These are phyloP conservation scores for Zarea fungicola DNA, from an alignment of 2,329 filamentous ascomycete genomes.

Conservation along the genomic window DNA sequence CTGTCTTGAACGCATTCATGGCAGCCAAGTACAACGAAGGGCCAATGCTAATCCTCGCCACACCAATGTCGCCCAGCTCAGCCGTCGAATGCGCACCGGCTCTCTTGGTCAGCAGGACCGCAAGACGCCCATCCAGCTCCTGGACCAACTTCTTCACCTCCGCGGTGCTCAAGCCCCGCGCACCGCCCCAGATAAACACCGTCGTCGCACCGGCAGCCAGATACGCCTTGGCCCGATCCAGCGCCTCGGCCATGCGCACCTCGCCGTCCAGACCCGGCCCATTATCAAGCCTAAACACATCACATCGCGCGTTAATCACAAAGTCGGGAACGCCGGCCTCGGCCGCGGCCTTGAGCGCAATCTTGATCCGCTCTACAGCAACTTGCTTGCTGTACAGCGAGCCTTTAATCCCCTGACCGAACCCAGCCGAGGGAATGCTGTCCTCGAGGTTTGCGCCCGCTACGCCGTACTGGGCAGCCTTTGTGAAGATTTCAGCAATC, in stretches of 20 bases:
- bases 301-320: slow-evolving; percentile 53
- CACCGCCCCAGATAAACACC: slow-evolving; percentile 56
- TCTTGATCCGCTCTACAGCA: slow-evolving; percentile 42
- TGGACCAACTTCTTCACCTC: slow-evolving; percentile 44
- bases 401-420: slow-evolving; percentile 26
- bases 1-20: slow-evolving; percentile 32
- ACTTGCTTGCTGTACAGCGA: slow-evolving; percentile 35
- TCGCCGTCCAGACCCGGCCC: slow-evolving; percentile 25
- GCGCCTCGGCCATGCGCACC: slow-evolving; percentile 39
- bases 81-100: slow-evolving; percentile 36
- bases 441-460: slow-evolving; percentile 59
- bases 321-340: slow-evolving; percentile 49
- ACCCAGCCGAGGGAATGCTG: slow-evolving; percentile 30
- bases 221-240: slow-evolving; percentile 51
- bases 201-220: slow-evolving; percentile 53
- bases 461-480: slow-evolving; percentile 44
- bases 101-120: slow-evolving; percentile 38
- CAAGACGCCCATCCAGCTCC: slow-evolving; percentile 44
- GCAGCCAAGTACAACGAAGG: slow-evolving; percentile 40
- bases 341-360: slow-evolving; percentile 36
- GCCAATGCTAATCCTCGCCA: slow-evolving; percentile 52
- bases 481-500: slow-evolving; percentile 39
- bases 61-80: slow-evolving; percentile 43
- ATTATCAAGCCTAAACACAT: slow-evolving; percentile 40
- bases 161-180: slow-evolving; percentile 35